A percentile compares a stretch with the other conserved stretches of the same genome.
These are phyloP conservation scores for Colletotrichum chlorophyti DNA, from an alignment of 2,329 filamentous ascomycete genomes.

Conservation along the genomic window DNA sequence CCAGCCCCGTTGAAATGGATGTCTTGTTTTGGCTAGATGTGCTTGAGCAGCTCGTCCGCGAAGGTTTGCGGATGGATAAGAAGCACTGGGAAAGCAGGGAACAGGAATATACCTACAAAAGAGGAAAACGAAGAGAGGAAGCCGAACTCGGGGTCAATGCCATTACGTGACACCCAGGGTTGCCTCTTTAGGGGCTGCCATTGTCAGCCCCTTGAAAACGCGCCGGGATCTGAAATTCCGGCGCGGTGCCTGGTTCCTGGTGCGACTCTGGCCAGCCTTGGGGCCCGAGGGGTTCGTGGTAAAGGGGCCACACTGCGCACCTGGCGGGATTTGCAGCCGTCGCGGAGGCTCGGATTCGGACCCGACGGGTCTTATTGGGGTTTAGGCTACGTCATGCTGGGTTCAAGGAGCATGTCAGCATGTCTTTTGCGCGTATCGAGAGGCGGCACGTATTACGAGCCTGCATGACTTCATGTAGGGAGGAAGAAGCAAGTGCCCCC, in stretches of 20 bases:
- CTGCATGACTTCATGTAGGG: neutral
- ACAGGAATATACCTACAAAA: neutral
- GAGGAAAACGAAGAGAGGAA: neutral
- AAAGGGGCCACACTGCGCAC: neutral
- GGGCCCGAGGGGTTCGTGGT: neutral
- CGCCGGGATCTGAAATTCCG: no score
- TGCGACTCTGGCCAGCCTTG: neutral
- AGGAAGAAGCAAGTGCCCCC: no score
- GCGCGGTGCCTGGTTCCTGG: conserved; percentile 8
- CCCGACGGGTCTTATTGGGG: neutral
- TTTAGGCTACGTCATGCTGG: conserved; percentile 6
- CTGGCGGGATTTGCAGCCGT: neutral
- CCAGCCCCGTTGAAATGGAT: no score
- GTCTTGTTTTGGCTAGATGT: neutral
- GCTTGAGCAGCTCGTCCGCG: conserved; percentile 2
- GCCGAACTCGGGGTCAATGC: conserved; percentile 1
- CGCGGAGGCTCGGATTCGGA: conserved; percentile 13
- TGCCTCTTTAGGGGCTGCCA: neutral
- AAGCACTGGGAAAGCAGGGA: conserved; percentile 1
- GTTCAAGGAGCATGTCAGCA: no score
- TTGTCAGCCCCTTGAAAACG: neutral
- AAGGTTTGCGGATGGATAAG: conserved; percentile 1
- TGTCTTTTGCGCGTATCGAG: neutral
- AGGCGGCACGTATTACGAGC: neutral
- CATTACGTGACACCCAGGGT: conserved; percentile 8